Base-by-base conservation (phyloP, 2,329 filamentous ascomycete species). In the Fusarium nelsonii region DNA sequence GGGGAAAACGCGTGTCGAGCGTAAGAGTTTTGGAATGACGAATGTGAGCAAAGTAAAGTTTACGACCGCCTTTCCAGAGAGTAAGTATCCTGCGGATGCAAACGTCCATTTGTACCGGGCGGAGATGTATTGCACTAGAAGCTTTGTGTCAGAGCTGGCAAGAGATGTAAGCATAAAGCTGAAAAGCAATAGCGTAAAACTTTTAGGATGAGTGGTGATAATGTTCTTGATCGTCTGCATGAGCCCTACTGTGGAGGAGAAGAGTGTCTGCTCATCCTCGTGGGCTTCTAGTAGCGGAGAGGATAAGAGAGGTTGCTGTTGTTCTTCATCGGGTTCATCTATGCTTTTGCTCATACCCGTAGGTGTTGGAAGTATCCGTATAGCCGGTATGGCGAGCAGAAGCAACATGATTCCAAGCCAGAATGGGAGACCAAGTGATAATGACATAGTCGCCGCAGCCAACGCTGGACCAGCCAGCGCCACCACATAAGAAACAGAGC, bases 71-170 rank as follows among this genome's bases (percentile, higher is more conserved):
- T 85, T 85, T 5, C 73, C 78, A 0, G 83, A 84, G 10, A 85
- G 74, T 4, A 85, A 75, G 53, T 85, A 85, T 8, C 84, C 84
- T 0, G 83, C 82, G 1, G 78, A 78, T 3, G 82, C 78, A 61
- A 85, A 84, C 0, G 76, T 78, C 83, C 83, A 85, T 20, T 71
- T 54, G 40, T 84, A 85, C 1, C 83, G 78, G 63, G 80, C 84
- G 0, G 84, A 85, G 65, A 85, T 84, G 66, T 85, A 85, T 59
- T 84, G 83, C 3, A 83, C 78, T 8, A 85, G 76, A 1, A 85
- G 78, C 58, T 84, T 85, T 16, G 83, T 85, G 64, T 85, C 84
- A 23, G 83, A 83, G 72, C 82, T 84, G 8, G 83, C 84, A 16
- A 85, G 78, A 14, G 83, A 82, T 2, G 83, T 82, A 58, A 85